Evolutionary conservation across 2,329 filamentous ascomycete species (phyloP).

Genomic region (Plectosphaerella sp.): DNA sequence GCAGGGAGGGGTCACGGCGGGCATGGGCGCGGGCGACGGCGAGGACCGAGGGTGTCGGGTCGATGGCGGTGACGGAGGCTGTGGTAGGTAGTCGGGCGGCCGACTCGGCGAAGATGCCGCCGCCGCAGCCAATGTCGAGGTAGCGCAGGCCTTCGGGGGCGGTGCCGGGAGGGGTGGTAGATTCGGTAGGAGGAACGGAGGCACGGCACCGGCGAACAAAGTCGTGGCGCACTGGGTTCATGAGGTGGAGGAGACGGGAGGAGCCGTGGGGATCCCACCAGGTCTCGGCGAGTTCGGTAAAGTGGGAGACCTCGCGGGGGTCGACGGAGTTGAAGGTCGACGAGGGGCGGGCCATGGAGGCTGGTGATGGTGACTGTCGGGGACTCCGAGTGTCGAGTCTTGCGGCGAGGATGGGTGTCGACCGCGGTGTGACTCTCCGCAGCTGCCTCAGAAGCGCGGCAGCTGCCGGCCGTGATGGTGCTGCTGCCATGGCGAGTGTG

Average conservation of each 20-base stretch:
- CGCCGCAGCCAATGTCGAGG: slow-evolving; percentile 92
- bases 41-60: slow-evolving; percentile 71
- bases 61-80: slow-evolving; percentile 66
- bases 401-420: background rate
- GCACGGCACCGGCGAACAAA: slow-evolving; percentile 1
- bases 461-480: slow-evolving; percentile 9
- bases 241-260: slow-evolving; percentile 1
- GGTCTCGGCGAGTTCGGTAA: slow-evolving; percentile 84
- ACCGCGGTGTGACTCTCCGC: background rate
- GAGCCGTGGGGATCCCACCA: slow-evolving; percentile 98
- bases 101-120: slow-evolving; percentile 91
- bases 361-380: background rate
- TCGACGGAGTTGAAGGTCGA: slow-evolving; percentile 68
- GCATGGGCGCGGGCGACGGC: slow-evolving; percentile 73
- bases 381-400: background rate
- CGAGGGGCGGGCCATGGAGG: background rate
- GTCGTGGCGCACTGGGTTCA: slow-evolving; percentile 46
- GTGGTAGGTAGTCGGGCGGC: slow-evolving; percentile 66
- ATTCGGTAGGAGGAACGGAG: slow-evolving; percentile 20
- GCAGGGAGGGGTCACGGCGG: slow-evolving; percentile 65
- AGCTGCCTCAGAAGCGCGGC: slow-evolving; percentile 8
- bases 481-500: background rate
- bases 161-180: slow-evolving; percentile 8
- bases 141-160: slow-evolving; percentile 51
- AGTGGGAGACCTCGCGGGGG: slow-evolving; percentile 85